A percentile compares a stretch with the other conserved stretches of the same genome.
Evolutionary conservation across 176 grass and related monocot species (phyloP).

Genomic region (Hyparrhenia diplandra): DNA sequence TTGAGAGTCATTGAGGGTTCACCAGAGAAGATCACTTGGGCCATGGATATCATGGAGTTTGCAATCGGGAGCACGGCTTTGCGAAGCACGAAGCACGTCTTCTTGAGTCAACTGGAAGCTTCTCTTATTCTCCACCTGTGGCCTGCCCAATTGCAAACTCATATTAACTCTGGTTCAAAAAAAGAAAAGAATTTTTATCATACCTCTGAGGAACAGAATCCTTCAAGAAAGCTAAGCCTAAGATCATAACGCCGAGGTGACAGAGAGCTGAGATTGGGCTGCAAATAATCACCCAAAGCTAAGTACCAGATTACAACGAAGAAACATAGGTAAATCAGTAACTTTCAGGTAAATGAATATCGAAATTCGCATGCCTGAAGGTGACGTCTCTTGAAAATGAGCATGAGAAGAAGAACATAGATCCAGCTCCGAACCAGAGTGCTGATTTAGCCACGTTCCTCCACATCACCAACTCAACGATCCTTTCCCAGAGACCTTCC

Average conservation of each 20-base stretch:
- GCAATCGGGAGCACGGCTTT: conserved; percentile 50
- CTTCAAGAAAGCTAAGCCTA: conserved; percentile 69
- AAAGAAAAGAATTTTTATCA: neutral
- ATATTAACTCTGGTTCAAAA: conserved; percentile 2
- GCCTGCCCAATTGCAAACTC: conserved; percentile 36
- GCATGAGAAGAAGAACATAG: conserved; percentile 72
- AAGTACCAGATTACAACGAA: conserved; percentile 6
- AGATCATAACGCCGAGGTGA: conserved; percentile 62
- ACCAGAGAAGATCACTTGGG: conserved; percentile 79
- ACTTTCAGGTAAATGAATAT: neutral
- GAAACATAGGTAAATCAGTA: neutral
- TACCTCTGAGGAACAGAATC: conserved; percentile 77
- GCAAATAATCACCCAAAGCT: conserved; percentile 23
- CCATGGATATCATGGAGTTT: conserved; percentile 55
- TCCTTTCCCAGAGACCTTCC: conserved; percentile 45
- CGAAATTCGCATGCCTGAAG: conserved; percentile 53
- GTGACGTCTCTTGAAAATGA: conserved; percentile 67
- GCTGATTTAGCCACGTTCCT: conserved; percentile 75
- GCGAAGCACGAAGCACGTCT: conserved; percentile 61
- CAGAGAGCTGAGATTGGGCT: conserved; percentile 69
- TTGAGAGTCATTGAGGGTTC: conserved; percentile 84
- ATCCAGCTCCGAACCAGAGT: conserved; percentile 82
- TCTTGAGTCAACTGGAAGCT: conserved; percentile 69
- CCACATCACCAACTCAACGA: conserved; percentile 82
- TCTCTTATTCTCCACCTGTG: conserved; percentile 23